A percentile compares a stretch with the other conserved stretches of the same genome.
Conservation (phyloP, 2,329 filamentous ascomycete species). For the Thelonectria rubi region DNA sequence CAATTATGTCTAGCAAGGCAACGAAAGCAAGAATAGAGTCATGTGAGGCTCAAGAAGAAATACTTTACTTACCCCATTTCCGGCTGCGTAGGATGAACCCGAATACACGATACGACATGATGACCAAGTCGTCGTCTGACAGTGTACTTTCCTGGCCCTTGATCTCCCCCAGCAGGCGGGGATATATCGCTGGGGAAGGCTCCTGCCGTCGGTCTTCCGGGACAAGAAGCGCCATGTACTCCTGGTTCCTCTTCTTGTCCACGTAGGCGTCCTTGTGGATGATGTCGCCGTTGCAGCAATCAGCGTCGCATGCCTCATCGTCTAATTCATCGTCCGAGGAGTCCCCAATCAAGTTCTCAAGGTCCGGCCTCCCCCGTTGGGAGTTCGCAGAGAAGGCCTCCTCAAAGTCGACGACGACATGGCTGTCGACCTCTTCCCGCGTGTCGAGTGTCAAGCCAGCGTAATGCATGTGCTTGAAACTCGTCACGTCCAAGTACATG, state of each 20-base stretch:
- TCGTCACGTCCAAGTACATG: constrained; percentile 31
- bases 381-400: not conserved
- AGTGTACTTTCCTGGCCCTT: not conserved
- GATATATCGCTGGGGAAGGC: too few species aligned
- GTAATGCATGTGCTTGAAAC: constrained; percentile 43
- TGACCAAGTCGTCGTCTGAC: constrained; percentile 39
- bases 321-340: too few species aligned
- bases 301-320: too few species aligned
- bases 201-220: too few species aligned
- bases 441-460: constrained; percentile 33
- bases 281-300: too few species aligned
- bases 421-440: not conserved
- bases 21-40: too few species aligned
- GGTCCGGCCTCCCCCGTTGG: too few species aligned
- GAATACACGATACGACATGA: constrained; percentile 47
- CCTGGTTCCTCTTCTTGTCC: not conserved
- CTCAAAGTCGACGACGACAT: constrained; percentile 46
- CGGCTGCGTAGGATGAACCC: constrained; percentile 46
- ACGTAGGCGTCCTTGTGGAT: not conserved
- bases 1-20: too few species aligned
- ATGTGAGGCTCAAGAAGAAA: too few species aligned
- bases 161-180: too few species aligned
- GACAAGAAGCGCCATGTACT: too few species aligned
- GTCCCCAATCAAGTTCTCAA: too few species aligned
- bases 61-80: constrained; percentile 44